Evolutionary conservation across 257 asterid species (phyloP).

Genomic region (Schizonepeta tenuifolia): DNA sequence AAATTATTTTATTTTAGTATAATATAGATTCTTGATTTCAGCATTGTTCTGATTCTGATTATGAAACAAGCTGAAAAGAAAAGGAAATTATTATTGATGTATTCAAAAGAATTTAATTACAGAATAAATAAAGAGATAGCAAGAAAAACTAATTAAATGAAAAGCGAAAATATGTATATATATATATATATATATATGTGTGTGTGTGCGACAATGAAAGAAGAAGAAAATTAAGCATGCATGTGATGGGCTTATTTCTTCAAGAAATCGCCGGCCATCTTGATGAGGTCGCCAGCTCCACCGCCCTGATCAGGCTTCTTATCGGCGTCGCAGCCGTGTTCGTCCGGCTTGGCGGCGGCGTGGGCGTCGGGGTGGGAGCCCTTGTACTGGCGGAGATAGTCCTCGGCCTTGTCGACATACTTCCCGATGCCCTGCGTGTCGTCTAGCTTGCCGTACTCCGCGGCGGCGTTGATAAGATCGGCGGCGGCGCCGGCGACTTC

Average conservation of each 20-base stretch:
- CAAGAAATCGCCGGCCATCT: conserved; percentile 51
- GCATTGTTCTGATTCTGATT: background rate
- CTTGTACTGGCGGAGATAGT: conserved; percentile 49
- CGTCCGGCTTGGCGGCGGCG: conserved; percentile 30
- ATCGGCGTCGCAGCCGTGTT: background rate
- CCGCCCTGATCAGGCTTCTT: background rate
- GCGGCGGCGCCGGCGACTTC: conserved; percentile 61
- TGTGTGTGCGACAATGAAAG: background rate
- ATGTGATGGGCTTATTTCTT: conserved; percentile 23
- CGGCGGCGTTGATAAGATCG: conserved; percentile 55
- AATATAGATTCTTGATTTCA: background rate
- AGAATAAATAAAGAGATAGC: background rate
- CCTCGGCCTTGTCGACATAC: conserved; percentile 58
- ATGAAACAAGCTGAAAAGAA: background rate
- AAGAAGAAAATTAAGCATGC: background rate
- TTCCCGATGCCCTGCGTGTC: conserved; percentile 48
- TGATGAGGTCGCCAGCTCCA: conserved; percentile 33
- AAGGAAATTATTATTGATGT: background rate
- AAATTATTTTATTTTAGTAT: too few species aligned
- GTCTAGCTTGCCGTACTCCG: conserved; percentile 57
- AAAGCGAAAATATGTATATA: background rate
- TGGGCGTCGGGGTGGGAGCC: conserved; percentile 35
- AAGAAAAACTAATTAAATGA: background rate
- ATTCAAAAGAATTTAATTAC: background rate
- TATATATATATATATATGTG: too few species aligned